A percentile compares a stretch with the other conserved stretches of the same genome.
phyloP scores from a whole-genome alignment of 2,329 filamentous ascomycete genomes.

The Penicillium concentricum region DNA sequence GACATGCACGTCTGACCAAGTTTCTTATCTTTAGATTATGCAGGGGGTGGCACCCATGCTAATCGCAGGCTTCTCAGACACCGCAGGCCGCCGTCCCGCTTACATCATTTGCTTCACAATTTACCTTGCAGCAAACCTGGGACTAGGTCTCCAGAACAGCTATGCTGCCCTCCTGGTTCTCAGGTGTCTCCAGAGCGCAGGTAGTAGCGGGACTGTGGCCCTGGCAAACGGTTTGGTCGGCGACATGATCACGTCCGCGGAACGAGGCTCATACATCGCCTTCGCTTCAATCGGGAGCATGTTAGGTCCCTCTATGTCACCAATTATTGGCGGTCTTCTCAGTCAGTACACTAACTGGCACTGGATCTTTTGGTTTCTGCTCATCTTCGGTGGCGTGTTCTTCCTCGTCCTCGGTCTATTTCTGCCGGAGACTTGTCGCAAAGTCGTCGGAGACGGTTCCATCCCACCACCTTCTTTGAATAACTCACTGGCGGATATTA shows the following conservation, averaged over 20 bases:
- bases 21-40: slow-evolving; percentile 15
- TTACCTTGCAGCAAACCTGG: slow-evolving; percentile 60
- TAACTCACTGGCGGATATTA: slow-evolving; percentile 21
- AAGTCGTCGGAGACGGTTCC: slow-evolving; percentile 41
- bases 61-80: slow-evolving; percentile 61
- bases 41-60: slow-evolving; percentile 40
- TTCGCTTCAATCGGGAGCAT: slow-evolving; percentile 50
- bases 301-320: slow-evolving; percentile 50
- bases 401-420: slow-evolving; percentile 57
- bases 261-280: slow-evolving; percentile 57
- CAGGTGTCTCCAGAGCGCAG: slow-evolving; percentile 21
- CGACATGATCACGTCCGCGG: slow-evolving; percentile 52
- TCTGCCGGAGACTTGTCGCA: slow-evolving; percentile 53
- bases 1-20: background rate
- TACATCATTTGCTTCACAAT: slow-evolving; percentile 52
- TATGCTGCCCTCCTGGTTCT: slow-evolving; percentile 41
- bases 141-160: slow-evolving; percentile 57
- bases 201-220: slow-evolving; percentile 54
- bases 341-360: slow-evolving; percentile 65
- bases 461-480: slow-evolving; percentile 27
- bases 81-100: slow-evolving; percentile 58
- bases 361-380: slow-evolving; percentile 66
- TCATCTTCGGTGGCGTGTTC: slow-evolving; percentile 52
- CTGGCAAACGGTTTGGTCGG: slow-evolving; percentile 66
- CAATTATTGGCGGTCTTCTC: slow-evolving; percentile 64